phyloP scores from a whole-genome alignment of 192 early-diverging fungal species.

The Backusella westeae region DNA sequence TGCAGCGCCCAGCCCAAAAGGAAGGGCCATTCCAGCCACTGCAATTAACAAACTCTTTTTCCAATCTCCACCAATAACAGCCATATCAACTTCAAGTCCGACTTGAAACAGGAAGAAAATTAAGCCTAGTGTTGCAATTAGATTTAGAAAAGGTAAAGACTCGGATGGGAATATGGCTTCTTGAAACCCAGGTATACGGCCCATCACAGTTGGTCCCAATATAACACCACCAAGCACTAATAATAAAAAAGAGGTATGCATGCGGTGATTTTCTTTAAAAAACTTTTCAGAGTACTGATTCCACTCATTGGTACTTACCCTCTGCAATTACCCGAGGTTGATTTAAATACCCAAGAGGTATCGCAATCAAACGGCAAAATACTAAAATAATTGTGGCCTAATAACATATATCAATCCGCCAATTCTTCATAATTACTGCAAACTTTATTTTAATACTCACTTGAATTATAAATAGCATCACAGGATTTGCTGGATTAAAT shows the following conservation, averaged over 20 bases:
- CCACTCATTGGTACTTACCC: constrained; percentile 6
- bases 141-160: constrained; percentile 70
- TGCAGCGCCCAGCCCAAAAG: too few relatives aligned
- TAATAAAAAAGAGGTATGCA: background rate
- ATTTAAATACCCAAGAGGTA: constrained; percentile 54
- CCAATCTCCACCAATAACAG: constrained; percentile 52
- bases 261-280: background rate
- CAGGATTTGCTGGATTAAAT: constrained; percentile 52
- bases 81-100: constrained; percentile 80
- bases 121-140: constrained; percentile 89
- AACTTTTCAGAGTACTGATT: too few relatives aligned
- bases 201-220: constrained; percentile 83
- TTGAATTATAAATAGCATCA: constrained; percentile 80
- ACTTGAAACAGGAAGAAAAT: constrained; percentile 88
- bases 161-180: constrained; percentile 69
- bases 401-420: background rate
- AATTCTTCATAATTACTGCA: background rate
- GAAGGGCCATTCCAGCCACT: too few relatives aligned
- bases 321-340: constrained; percentile 93
- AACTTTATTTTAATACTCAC: background rate
- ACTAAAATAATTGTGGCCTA: constrained; percentile 62
- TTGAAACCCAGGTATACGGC: constrained; percentile 67
- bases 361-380: constrained; percentile 65
- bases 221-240: constrained; percentile 81
- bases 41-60: constrained; percentile 48